A percentile compares a stretch with the other conserved stretches of the same genome.
These are phyloP conservation scores for Miamiensis avidus DNA, from an alignment of 169 alveolate genomes.

Conservation along the genomic window DNA sequence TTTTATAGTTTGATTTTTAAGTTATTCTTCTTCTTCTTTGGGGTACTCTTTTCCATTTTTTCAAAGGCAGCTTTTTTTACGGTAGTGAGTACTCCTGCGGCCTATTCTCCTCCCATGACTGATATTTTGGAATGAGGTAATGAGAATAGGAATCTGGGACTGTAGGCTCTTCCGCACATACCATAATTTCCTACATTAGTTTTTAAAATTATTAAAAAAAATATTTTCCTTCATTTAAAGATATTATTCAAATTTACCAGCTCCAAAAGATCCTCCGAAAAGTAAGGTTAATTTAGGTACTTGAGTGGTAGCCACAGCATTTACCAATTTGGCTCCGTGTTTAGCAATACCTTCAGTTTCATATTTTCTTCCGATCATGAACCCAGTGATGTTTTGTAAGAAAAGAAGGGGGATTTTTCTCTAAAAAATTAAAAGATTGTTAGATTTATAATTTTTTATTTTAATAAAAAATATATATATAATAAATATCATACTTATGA, in stretches of 20 bases:
- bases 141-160: slow-evolving; percentile 82
- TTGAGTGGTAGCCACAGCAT: slow-evolving; percentile 78
- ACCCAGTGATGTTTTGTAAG: slow-evolving; percentile 85
- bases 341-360: slow-evolving; percentile 90
- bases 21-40: slow-evolving; percentile 46
- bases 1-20: slow-evolving; percentile 34
- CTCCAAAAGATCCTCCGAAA: slow-evolving; percentile 46
- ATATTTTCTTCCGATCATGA: slow-evolving; percentile 82
- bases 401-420: slow-evolving; percentile 80
- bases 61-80: not conserved
- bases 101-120: slow-evolving; percentile 89
- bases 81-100: slow-evolving; percentile 43
- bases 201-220: too few relatives aligned
- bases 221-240: too few relatives aligned
- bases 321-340: slow-evolving; percentile 90
- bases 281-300: slow-evolving; percentile 84
- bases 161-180: slow-evolving; percentile 91
- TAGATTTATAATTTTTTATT: not conserved
- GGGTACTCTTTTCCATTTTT: slow-evolving; percentile 38
- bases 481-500: slow-evolving; percentile 22
- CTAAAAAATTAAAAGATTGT: slow-evolving; percentile 21
- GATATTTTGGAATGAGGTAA: slow-evolving; percentile 86
- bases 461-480: not conserved
- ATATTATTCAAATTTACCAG: slow-evolving; percentile 38
- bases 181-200: slow-evolving; percentile 86